Evolutionary conservation across 2,329 filamentous ascomycete genomes (phyloP), one percentile per base, ranked within the genome.

Genomic region (Pestalotiopsis sp.): DNA sequence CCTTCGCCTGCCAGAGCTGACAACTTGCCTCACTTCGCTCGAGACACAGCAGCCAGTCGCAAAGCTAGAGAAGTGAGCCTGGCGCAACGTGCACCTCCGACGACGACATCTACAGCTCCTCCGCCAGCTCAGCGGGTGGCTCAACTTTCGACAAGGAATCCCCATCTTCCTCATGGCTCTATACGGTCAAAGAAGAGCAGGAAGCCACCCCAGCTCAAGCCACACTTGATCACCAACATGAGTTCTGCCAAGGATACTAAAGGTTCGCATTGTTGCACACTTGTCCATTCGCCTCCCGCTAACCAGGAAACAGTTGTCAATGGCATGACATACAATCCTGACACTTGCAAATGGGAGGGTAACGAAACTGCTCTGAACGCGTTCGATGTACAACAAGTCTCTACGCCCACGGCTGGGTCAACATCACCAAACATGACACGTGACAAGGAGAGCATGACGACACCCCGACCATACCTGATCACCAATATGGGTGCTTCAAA

Each of bases 251-350:
- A 92, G 74, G 91, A 94, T 74, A 86, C 92, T 41, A 97, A 95
- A 84, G 91, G 94, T 97, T 86, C 85, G 90, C 68, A 39, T 84
- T 72, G 58, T 68, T 36, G 39, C 31, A 38, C 58, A 27, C 39
- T 67, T 67, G 69, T 25, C 20, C 12, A 12, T 61, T 45, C 66
- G 68, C 41, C 41, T n/a, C 65, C 41, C 13, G 45, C 56, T 63
- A 65, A 72, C 68, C 65, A 56, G 67, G 58, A 58, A 59, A 38
- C 71, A 95, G 94, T 91, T 76, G 88, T 97, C 70, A 96, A 97
- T 80, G 96, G 95, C 72, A 99, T 99, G 96, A 91, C 90, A 67
- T 99, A 97, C 79, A 98, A 99, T 76, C 94, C 96, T 6, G 85
- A 87, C 36, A 92, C 93, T 9, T 96, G 91, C 76, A 88, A 90